These are phyloP conservation scores for Zygoascus sp. DNA, from an alignment of 1,139 yeast species.

Conservation along the genomic window DNA sequence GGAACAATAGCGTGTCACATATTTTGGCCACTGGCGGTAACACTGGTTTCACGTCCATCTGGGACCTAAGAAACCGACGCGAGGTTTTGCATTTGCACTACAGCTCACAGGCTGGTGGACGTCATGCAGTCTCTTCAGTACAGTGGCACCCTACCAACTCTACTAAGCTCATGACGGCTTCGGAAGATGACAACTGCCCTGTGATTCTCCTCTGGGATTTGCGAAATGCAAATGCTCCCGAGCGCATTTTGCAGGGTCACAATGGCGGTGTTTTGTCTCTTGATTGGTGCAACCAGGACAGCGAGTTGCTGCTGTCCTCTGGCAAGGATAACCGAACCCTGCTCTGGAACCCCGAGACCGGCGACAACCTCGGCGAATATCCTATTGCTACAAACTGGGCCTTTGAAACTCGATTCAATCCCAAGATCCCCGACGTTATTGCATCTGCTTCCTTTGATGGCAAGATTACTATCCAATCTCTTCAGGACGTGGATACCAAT, in stretches of 20 bases:
- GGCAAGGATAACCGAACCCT: constrained; percentile 88
- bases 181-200: constrained; percentile 77
- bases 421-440: constrained; percentile 80
- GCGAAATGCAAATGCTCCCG: constrained; percentile 88
- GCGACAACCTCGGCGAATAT: constrained; percentile 72
- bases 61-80: constrained; percentile 86
- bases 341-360: constrained; percentile 83
- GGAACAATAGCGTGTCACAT: constrained; percentile 84
- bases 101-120: constrained; percentile 48
- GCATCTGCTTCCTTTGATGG: constrained; percentile 95
- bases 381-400: constrained; percentile 95
- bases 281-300: constrained; percentile 91
- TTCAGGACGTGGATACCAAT: constrained; percentile 61
- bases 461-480: constrained; percentile 72
- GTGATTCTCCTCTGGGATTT: constrained; percentile 89
- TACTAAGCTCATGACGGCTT: constrained; percentile 83
- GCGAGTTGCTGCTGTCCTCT: constrained; percentile 70
- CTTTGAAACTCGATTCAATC: constrained; percentile 82
- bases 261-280: constrained; percentile 81
- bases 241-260: constrained; percentile 70
- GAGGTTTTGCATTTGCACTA: constrained; percentile 81
- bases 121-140: constrained; percentile 46
- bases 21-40: constrained; percentile 87
- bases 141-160: constrained; percentile 86
- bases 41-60: constrained; percentile 81